Percentiles rank a stretch among this genome's conserved stretches.
Conservation (phyloP, 1,284 basidiomycete species). For the Bjerkandera adusta region DNA sequence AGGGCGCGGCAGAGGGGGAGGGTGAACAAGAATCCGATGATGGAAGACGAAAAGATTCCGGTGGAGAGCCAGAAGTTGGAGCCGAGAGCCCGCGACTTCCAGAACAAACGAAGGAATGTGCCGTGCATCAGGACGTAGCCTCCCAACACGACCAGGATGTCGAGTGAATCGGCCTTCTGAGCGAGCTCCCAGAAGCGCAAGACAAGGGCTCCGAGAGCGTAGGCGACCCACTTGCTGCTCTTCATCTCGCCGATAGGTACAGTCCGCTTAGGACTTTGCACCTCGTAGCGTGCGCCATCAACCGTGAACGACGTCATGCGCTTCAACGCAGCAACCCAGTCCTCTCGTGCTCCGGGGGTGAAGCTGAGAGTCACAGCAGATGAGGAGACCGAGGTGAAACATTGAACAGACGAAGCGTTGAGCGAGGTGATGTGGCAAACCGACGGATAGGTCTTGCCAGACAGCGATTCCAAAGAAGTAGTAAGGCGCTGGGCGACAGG, state of each 20-base stretch:
- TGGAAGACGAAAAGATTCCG: conserved; percentile 82
- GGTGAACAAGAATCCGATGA: conserved; percentile 86
- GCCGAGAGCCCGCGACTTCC: conserved; percentile 84
- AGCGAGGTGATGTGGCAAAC: conserved; percentile 27
- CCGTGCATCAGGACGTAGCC: conserved; percentile 97
- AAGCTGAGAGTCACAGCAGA: conserved; percentile 63
- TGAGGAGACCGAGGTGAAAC: conserved; percentile 42
- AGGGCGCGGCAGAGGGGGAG: conserved; percentile 84
- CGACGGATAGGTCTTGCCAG: conserved; percentile 34
- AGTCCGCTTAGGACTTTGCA: conserved; percentile 36
- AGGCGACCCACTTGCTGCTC: conserved; percentile 83
- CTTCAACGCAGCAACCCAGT: conserved; percentile 48
- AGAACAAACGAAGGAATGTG: conserved; percentile 89
- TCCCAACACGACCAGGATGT: conserved; percentile 93
- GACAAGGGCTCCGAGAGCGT: conserved; percentile 79
- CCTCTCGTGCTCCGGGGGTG: conserved; percentile 44
- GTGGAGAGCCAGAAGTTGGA: conserved; percentile 89
- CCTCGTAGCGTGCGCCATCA: conserved; percentile 43
- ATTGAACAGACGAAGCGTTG: conserved; percentile 29
- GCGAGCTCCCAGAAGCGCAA: conserved; percentile 86
- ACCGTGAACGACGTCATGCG: conserved; percentile 31
- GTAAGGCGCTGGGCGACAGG: conserved; percentile 50
- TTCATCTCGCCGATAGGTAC: conserved; percentile 64
- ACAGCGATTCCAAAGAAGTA: conserved; percentile 37
- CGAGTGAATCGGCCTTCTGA: conserved; percentile 93